Percentiles rank a stretch among this genome's conserved stretches.
These are phyloP conservation scores for Colletotrichum musae DNA, from an alignment of 2,329 filamentous ascomycete species.

Conservation along the genomic window DNA sequence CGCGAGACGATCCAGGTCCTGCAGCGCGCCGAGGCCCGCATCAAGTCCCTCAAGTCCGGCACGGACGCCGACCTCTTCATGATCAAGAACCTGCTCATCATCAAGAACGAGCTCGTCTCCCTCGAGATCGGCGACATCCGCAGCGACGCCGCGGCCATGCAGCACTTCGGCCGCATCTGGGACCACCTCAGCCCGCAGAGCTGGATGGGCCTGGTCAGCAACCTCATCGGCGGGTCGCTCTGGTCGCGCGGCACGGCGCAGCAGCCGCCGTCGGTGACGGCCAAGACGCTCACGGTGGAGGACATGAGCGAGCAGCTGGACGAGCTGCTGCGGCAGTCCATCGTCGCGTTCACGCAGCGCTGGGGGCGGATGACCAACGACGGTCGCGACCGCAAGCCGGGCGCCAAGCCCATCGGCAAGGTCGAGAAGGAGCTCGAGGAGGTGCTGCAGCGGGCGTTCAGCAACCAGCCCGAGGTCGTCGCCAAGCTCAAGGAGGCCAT, in stretches of 20 bases:
- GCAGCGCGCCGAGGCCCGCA: slow-evolving; percentile 79
- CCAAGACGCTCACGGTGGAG: slow-evolving; percentile 57
- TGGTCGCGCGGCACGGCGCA: slow-evolving; percentile 53
- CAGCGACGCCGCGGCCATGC: slow-evolving; percentile 66
- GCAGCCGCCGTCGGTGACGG: slow-evolving; percentile 49
- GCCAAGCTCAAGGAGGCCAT: slow-evolving; percentile 74
- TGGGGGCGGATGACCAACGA: slow-evolving; percentile 69
- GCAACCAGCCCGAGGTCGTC: slow-evolving; percentile 71
- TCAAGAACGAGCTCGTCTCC: slow-evolving; percentile 96
- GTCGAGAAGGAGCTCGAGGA: slow-evolving; percentile 70
- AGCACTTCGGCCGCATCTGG: slow-evolving; percentile 77
- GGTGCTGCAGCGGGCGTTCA: slow-evolving; percentile 71
- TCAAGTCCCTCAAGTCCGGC: slow-evolving; percentile 72
- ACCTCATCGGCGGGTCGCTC: slow-evolving; percentile 69
- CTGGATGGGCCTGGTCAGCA: slow-evolving; percentile 71
- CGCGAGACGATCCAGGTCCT: slow-evolving; percentile 91
- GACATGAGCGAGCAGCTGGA: slow-evolving; percentile 77
- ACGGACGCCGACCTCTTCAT: slow-evolving; percentile 91
- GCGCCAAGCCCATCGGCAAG: slow-evolving; percentile 65
- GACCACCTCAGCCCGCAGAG: slow-evolving; percentile 72
- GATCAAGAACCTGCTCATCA: slow-evolving; percentile 92
- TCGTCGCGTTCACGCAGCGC: slow-evolving; percentile 73
- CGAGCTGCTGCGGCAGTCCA: slow-evolving; percentile 73
- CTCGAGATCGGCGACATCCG: slow-evolving; percentile 88
- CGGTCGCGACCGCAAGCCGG: slow-evolving; percentile 62